Percentiles rank a stretch among this genome's conserved stretches.
Evolutionary conservation across 2,329 filamentous ascomycete genomes (phyloP).

Genomic region (Dothistroma septosporum): DNA sequence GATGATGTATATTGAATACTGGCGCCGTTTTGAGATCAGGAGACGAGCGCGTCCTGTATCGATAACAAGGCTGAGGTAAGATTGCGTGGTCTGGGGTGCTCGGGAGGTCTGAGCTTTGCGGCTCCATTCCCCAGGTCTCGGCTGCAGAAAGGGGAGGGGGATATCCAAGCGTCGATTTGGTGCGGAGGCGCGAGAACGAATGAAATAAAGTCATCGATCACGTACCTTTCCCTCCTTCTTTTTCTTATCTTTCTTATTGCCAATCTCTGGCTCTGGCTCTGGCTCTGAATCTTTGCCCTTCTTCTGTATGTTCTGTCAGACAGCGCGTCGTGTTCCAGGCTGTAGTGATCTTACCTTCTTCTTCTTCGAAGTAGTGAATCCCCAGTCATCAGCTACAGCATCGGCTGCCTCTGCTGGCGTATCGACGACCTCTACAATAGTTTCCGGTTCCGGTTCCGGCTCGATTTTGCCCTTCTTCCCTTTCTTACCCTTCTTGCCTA

Average conservation of each 20-base stretch:
- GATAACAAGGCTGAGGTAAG: constrained; percentile 26
- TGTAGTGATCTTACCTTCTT: background rate
- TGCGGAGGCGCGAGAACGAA: constrained; percentile 5
- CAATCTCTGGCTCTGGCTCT: constrained; percentile 36
- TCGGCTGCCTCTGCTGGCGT: constrained; percentile 11
- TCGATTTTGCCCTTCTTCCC: constrained; percentile 18
- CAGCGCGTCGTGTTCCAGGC: background rate
- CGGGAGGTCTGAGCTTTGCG: constrained; percentile 24
- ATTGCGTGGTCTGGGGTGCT: constrained; percentile 21
- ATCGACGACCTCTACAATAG: constrained; percentile 15
- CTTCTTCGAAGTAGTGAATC: background rate
- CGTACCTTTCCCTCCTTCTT: constrained; percentile 36
- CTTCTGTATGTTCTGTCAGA: background rate
- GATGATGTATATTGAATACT: background rate
- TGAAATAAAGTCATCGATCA: constrained; percentile 10
- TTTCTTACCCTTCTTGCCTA: constrained; percentile 35
- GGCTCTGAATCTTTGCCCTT: constrained; percentile 27
- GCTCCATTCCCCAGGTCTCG: constrained; percentile 21
- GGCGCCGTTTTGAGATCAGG: constrained; percentile 18
- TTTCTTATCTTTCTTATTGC: constrained; percentile 31
- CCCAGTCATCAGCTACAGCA: constrained; percentile 4
- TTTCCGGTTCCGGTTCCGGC: constrained; percentile 20
- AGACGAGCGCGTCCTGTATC: constrained; percentile 20
- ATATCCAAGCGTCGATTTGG: constrained; percentile 15
- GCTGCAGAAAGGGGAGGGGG: constrained; percentile 14